Evolutionary conservation across 495 filamentous ascomycete genomes (phyloP), one percentile per base, ranked within the genome.

Genomic region (Bacidia rubella): DNA sequence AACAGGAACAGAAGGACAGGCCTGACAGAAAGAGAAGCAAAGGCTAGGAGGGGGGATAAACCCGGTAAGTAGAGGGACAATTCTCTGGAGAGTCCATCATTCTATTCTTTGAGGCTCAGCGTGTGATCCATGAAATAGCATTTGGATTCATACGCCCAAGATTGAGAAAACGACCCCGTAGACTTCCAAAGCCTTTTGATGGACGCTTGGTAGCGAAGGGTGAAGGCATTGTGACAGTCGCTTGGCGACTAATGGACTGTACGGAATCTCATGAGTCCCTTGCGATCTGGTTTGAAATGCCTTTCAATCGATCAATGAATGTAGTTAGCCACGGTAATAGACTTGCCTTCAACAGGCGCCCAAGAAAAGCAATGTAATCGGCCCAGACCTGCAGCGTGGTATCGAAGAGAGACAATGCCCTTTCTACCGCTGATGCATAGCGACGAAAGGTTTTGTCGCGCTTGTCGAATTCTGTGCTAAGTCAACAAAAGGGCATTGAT

Each of bases 341-440:
- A 65, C 55, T 60, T 5, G 90, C 90, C 80, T 96, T 98, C 49
- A 96, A 70, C 22, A 98, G 72, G 29, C 92, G 82, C 60, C 83
- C 88, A 27, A 99, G 73, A 64, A 97, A 97, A 10, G 90, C 94
- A 63, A 99, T 97, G 63, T 99, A 99, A 65, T 99, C 92, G 29
- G 93, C 90, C 92, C 92, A 99, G 79, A 97, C 92, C 67, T 96
- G 87, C 57, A 95, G 72, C 46, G 87, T 80, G 20, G 83, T 89
- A 68, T 99, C 92, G 68, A 96, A 99, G 24, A 94, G 70, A 24
- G 86, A 81, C 57, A 99, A 74, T 38, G 89, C 86, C 65, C 89
- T 75, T 62, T 96, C 89, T 52, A 99, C 81, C 47, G 79, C 81
- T 38, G 83, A 83, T 22, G 87, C 87, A 81, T 95, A 99, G 59